Percentiles rank a stretch among this genome's conserved stretches.
Conservation (phyloP, 1,139 yeast genomes). For the Protomyces inundatus region DNA sequence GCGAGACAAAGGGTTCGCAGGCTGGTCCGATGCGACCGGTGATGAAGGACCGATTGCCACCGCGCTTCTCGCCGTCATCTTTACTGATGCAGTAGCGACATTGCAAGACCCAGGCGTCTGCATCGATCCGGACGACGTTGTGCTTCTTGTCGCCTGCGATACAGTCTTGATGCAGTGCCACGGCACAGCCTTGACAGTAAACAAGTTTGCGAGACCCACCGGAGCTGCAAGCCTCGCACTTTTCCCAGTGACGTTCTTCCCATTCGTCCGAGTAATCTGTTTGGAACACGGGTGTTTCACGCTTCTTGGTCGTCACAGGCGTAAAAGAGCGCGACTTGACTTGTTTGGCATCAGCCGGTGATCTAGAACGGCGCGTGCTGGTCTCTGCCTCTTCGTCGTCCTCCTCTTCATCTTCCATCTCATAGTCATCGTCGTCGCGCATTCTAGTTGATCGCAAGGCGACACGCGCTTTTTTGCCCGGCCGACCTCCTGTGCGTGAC, state of each 20-base stretch:
- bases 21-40: conserved; percentile 27
- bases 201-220: conserved; percentile 15
- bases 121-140: conserved; percentile 20
- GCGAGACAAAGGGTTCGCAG: conserved; percentile 15
- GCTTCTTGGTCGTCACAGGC: neutral
- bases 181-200: conserved; percentile 33
- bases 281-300: conserved; percentile 4
- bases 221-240: conserved; percentile 27
- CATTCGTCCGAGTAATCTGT: conserved; percentile 23
- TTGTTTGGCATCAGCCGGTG: neutral
- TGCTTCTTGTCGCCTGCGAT: conserved; percentile 7
- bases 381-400: neutral
- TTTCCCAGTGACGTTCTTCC: conserved; percentile 28
- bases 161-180: conserved; percentile 29
- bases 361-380: neutral
- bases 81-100: conserved; percentile 29
- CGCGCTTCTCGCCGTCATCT: conserved; percentile 3
- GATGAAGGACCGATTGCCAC: conserved; percentile 27
- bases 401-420: neutral
- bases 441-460: neutral
- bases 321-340: neutral
- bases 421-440: neutral
- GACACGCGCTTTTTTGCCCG: neutral
- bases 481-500: neutral
- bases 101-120: conserved; percentile 25